Base-by-base conservation (phyloP, 345 rosid species). In the Linum trigynum region DNA sequence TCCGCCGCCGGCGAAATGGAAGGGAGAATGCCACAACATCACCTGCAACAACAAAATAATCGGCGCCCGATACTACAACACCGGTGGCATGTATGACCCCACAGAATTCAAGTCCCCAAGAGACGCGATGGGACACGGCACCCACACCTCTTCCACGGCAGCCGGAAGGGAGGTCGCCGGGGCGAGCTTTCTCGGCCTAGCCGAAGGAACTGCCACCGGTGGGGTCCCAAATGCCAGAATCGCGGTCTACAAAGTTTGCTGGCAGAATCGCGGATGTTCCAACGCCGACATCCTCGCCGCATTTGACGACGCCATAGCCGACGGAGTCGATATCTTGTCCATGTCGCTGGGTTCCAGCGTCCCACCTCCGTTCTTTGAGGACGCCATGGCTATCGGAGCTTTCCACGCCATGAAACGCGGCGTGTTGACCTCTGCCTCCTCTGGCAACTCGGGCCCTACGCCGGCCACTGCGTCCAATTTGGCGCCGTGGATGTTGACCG, bases 1-100 rank as follows among this genome's bases (percentile, higher is more conserved):
- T 39, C 65, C 65, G 40, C 50, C 65, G 23, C 65, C 65, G 40
- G 65, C 65, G 40, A 62, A 39, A 39, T 62, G 65, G 65, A 62
- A 40, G 5, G 65, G 65, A 3, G 17, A 41, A 39, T 62, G 65
- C 35, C 10, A n/a, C 35, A 62, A 62, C 65, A 38, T 62, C 32
- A 62, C 65, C 23, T 62, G 65, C 65, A 62, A 62, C 42, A 62
- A 62, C 6, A 62, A 62, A 40, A 62, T 62, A 36, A 62, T 62
- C 50, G 65, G 65, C 3, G 65, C 65, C 3, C 48, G 65, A 35
- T 62, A 23, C 16, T 62, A 62, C 65, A 39, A 62, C 50, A 62
- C 32, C 42, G 36, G 17, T 2, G 50, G 11, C 50, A 3, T 40
- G 5, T 62, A 39, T 17, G 65, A n/a, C 10, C 15, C n/a, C 10